Evolutionary conservation across 1,139 yeast genomes (phyloP).

Genomic region (Kodamaea fungicola): DNA sequence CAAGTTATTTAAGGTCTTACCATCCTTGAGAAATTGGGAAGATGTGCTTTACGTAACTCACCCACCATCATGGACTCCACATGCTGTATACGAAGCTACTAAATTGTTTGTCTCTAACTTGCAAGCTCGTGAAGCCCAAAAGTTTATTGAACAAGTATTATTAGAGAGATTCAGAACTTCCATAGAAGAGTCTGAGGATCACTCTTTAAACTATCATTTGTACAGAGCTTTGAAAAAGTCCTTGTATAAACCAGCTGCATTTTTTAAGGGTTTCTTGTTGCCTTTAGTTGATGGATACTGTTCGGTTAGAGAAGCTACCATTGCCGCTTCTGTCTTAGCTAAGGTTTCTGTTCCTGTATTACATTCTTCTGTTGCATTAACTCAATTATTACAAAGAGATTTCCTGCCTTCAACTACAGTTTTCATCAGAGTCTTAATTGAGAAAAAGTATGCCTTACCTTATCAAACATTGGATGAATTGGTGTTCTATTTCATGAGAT

Average conservation of each 20-base stretch:
- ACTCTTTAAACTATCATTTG: slow-evolving; percentile 78
- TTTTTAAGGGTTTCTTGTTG: slow-evolving; percentile 91
- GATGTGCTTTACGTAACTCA: slow-evolving; percentile 89
- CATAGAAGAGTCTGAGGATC: slow-evolving; percentile 72
- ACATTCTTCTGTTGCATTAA: slow-evolving; percentile 93
- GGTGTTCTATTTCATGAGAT: slow-evolving; percentile 93
- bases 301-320: slow-evolving; percentile 88
- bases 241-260: slow-evolving; percentile 94
- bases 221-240: slow-evolving; percentile 91
- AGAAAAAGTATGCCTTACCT: slow-evolving; percentile 94
- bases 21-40: slow-evolving; percentile 91
- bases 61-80: slow-evolving; percentile 95
- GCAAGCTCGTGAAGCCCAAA: slow-evolving; percentile 84
- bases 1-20: slow-evolving; percentile 89
- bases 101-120: slow-evolving; percentile 88
- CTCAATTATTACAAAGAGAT: slow-evolving; percentile 79
- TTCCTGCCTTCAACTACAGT: slow-evolving; percentile 88
- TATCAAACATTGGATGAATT: slow-evolving; percentile 93
- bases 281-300: slow-evolving; percentile 85
- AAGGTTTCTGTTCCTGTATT: slow-evolving; percentile 91
- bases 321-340: slow-evolving; percentile 86
- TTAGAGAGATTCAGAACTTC: slow-evolving; percentile 82
- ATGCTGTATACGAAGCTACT: slow-evolving; percentile 92
- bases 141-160: slow-evolving; percentile 70
- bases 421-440: slow-evolving; percentile 82